Conservation (phyloP, 768 basidiomycete species). For the Podaxis mareebaensis region DNA sequence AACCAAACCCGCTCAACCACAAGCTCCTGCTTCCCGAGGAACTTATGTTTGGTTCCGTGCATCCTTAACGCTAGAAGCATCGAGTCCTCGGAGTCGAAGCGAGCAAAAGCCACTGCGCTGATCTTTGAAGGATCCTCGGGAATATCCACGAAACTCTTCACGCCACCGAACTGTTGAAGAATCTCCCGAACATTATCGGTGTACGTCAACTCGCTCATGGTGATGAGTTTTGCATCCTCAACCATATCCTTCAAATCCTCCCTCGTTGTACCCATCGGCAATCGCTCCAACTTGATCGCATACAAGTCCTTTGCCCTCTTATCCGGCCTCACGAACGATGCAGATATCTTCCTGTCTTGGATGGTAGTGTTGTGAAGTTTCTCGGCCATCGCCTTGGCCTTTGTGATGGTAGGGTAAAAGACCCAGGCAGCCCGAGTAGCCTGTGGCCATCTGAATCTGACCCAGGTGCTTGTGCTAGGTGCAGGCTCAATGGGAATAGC, state of each 20-base stretch:
- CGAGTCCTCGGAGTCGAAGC: slow-evolving; percentile 33
- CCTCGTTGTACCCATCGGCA: slow-evolving; percentile 36
- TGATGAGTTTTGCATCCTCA: slow-evolving; percentile 25
- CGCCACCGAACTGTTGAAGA: slow-evolving; percentile 34
- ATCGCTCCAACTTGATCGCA: slow-evolving; percentile 43
- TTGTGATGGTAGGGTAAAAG: slow-evolving; percentile 41
- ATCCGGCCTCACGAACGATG: slow-evolving; percentile 35
- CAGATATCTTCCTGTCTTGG: slow-evolving; percentile 40
- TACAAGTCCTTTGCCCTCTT: slow-evolving; percentile 37
- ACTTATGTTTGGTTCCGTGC: slow-evolving; percentile 31
- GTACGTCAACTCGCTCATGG: slow-evolving; percentile 38
- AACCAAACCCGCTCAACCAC: slow-evolving; percentile 41
- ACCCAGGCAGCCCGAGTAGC: slow-evolving; percentile 46
- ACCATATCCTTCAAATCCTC: slow-evolving; percentile 36
- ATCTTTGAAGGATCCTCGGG: slow-evolving; percentile 29
- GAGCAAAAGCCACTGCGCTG: slow-evolving; percentile 38
- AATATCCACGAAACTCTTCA: slow-evolving; percentile 42
- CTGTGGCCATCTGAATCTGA: slow-evolving; percentile 47
- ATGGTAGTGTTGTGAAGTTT: slow-evolving; percentile 39
- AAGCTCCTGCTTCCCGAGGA: slow-evolving; percentile 38
- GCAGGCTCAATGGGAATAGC: slow-evolving; percentile 5
- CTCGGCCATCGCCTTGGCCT: slow-evolving; percentile 43
- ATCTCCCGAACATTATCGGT: slow-evolving; percentile 29
- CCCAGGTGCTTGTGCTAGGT: slow-evolving; percentile 13
- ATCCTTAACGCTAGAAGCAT: slow-evolving; percentile 22